Conservation (phyloP, 1,139 yeast species). For the Insectozyma bohioensis region DNA sequence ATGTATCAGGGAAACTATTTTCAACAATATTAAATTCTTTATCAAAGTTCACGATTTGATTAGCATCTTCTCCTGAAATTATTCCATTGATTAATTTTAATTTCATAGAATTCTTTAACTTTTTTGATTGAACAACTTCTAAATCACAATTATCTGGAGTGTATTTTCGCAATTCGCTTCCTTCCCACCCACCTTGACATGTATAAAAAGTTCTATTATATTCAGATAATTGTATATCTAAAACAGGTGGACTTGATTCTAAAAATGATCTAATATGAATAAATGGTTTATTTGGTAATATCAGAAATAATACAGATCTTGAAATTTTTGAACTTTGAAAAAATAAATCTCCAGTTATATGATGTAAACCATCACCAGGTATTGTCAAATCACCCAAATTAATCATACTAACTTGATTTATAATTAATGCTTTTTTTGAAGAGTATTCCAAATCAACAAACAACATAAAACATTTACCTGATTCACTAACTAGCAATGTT, state of each 20-base stretch:
- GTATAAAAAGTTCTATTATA: slow-evolving; percentile 19
- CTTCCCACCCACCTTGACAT: slow-evolving; percentile 41
- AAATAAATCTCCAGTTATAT: slow-evolving; percentile 29
- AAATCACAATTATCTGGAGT: neutral
- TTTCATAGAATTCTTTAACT: neutral
- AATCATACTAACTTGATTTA: slow-evolving; percentile 27
- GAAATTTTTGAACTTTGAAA: slow-evolving; percentile 35
- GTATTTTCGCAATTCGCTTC: slow-evolving; percentile 32
- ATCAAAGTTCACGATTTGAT: too few relatives aligned
- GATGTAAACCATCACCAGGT: slow-evolving; percentile 24
- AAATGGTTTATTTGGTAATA: slow-evolving; percentile 27
- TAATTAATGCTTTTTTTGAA: slow-evolving; percentile 5
- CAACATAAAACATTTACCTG: slow-evolving; percentile 32
- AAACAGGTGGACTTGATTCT: slow-evolving; percentile 38
- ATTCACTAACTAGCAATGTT: slow-evolving; percentile 27
- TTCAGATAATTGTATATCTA: slow-evolving; percentile 23
- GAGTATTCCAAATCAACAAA: slow-evolving; percentile 18
- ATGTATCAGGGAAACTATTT: too few relatives aligned
- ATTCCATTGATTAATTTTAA: neutral
- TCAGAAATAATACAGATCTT: slow-evolving; percentile 32
- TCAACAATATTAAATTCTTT: too few relatives aligned
- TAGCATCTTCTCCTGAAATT: too few relatives aligned
- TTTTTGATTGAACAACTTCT: neutral
- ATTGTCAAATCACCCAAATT: slow-evolving; percentile 33
- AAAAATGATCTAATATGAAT: slow-evolving; percentile 11